A percentile compares a stretch with the other conserved stretches of the same genome.
Conservation (phyloP, 2,329 filamentous ascomycete species). For the Erysiphe pulchra region DNA sequence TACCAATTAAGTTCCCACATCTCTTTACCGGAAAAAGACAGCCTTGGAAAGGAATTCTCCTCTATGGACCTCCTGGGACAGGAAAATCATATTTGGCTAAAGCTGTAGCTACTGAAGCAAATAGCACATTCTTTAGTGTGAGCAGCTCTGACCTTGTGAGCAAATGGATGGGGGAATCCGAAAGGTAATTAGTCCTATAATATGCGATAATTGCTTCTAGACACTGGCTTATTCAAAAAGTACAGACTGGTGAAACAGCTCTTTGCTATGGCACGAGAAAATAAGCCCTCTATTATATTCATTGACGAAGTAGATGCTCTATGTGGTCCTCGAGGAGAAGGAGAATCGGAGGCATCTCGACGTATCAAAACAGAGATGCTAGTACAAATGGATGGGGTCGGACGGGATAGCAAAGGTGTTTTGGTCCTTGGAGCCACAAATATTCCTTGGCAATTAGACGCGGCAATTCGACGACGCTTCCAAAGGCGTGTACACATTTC, state of each 20-base stretch:
- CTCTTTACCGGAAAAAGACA: conserved; percentile 88
- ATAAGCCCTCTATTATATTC: conserved; percentile 95
- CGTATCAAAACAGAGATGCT: conserved; percentile 97
- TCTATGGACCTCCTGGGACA: conserved; percentile 89
- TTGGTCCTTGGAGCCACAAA: conserved; percentile 91
- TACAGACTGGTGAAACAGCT: conserved; percentile 61
- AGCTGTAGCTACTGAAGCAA: conserved; percentile 90
- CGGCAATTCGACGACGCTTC: conserved; percentile 85
- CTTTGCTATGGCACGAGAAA: conserved; percentile 94
- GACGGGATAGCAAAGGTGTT: conserved; percentile 81
- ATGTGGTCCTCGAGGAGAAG: conserved; percentile 76
- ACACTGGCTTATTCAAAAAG: neutral
- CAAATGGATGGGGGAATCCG: conserved; percentile 99
- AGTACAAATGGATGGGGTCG: conserved; percentile 97
- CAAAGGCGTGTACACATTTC: conserved; percentile 91
- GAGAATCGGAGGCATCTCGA: conserved; percentile 88
- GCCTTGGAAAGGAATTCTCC: conserved; percentile 91
- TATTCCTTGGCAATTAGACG: conserved; percentile 95
- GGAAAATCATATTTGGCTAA: conserved; percentile 96
- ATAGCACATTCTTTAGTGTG: conserved; percentile 97
- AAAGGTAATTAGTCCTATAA: conserved; percentile 37
- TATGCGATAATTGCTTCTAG: neutral
- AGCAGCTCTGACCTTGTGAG: conserved; percentile 92
- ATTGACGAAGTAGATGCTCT: conserved; percentile 96
- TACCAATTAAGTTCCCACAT: conserved; percentile 96